Conservation (phyloP, 345 rosid species). For the Citrus trifoliata region DNA sequence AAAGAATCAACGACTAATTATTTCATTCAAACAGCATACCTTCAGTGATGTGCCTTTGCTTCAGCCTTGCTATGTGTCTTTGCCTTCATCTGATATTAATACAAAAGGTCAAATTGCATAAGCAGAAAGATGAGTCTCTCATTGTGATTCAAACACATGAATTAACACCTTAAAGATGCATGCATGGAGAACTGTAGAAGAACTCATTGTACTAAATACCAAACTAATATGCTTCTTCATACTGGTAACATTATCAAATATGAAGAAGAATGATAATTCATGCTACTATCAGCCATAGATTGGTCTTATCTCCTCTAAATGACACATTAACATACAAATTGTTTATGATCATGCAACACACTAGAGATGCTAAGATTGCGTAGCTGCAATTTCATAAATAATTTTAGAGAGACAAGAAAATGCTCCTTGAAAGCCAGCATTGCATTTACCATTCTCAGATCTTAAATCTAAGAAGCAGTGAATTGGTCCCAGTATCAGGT, state of each 20-base stretch:
- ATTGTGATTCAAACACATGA: neutral
- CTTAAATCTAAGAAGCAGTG: neutral
- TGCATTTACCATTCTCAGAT: neutral
- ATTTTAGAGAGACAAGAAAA: neutral
- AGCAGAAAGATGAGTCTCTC: neutral
- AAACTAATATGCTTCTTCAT: neutral
- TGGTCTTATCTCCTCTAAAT: neutral
- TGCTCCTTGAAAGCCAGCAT: neutral
- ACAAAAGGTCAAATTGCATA: neutral
- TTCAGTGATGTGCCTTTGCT: constrained; percentile 1
- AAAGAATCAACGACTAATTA: neutral
- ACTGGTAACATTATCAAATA: neutral
- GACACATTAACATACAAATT: neutral
- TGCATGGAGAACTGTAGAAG: neutral
- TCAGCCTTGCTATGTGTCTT: constrained; percentile 4
- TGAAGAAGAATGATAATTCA: neutral
- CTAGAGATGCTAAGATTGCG: neutral
- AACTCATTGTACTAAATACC: neutral
- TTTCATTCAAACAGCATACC: neutral
- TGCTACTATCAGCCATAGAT: neutral
- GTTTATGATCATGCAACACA: neutral
- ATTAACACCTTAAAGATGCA: neutral
- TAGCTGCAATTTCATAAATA: neutral
- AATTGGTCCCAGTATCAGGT: neutral
- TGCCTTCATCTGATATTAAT: constrained; percentile 6